Evolutionary conservation across 345 rosid species (phyloP).

Genomic region (Bruguiera sexangula): DNA sequence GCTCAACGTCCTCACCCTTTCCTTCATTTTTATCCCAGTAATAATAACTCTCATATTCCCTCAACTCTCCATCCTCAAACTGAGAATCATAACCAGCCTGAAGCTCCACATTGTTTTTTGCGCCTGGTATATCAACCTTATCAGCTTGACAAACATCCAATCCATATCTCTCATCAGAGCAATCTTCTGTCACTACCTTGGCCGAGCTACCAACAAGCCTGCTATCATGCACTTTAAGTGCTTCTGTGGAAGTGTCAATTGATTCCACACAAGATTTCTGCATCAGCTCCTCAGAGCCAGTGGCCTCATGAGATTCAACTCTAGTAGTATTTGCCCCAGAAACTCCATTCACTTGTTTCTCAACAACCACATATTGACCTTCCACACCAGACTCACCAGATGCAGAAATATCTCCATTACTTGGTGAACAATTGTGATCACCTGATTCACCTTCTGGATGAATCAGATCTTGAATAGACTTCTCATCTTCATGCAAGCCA

Average conservation of each 20-base stretch:
- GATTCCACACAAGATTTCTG: slow-evolving; percentile 17
- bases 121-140: slow-evolving; percentile 5
- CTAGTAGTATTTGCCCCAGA: slow-evolving; percentile 1
- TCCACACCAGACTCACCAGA: slow-evolving; percentile 9
- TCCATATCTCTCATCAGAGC: slow-evolving; percentile 18
- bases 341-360: slow-evolving; percentile 5
- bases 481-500: slow-evolving; percentile 1
- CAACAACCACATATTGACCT: neutral
- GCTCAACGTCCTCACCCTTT: slow-evolving; percentile 36
- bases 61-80: slow-evolving; percentile 65
- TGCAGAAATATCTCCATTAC: slow-evolving; percentile 6
- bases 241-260: slow-evolving; percentile 5
- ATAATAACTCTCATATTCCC: slow-evolving; percentile 35
- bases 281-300: slow-evolving; percentile 12
- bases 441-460: slow-evolving; percentile 15
- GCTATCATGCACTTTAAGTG: slow-evolving; percentile 7
- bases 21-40: slow-evolving; percentile 40
- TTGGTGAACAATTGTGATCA: slow-evolving; percentile 2
- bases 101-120: slow-evolving; percentile 21
- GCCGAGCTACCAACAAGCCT: slow-evolving; percentile 12
- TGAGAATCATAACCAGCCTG: slow-evolving; percentile 57
- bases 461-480: slow-evolving; percentile 15
- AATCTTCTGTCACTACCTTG: slow-evolving; percentile 16
- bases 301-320: slow-evolving; percentile 9
- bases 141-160: slow-evolving; percentile 26